Evolutionary conservation across 768 basidiomycete species (phyloP).

Genomic region (Candolleomyces efflorescens): DNA sequence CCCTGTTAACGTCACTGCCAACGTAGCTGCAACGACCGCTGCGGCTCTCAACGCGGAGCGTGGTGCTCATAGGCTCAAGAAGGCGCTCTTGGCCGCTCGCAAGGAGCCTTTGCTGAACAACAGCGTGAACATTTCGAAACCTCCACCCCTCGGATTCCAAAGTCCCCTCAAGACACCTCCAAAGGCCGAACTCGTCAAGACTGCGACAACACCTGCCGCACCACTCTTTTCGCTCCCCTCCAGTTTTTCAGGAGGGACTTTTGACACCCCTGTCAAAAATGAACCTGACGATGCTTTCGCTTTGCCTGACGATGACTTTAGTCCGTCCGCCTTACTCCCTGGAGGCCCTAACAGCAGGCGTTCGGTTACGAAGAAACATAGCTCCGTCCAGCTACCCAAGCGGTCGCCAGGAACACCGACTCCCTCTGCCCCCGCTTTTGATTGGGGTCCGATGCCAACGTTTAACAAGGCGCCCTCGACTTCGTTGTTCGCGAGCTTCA

Average conservation of each 20-base stretch:
- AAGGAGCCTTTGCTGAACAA: conserved; percentile 65
- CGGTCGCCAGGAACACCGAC: conserved; percentile 21
- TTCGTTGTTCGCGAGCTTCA: conserved; percentile 15
- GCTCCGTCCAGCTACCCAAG: conserved; percentile 35
- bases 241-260: conserved; percentile 14
- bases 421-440: conserved; percentile 36
- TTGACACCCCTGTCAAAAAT: too few relatives aligned
- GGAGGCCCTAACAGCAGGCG: conserved; percentile 14
- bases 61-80: conserved; percentile 66
- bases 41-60: conserved; percentile 81
- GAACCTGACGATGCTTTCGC: conserved; percentile 19
- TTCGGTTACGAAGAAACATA: conserved; percentile 39
- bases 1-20: conserved; percentile 48
- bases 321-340: conserved; percentile 29
- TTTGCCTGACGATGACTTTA: conserved; percentile 38
- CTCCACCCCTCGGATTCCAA: conserved; percentile 31
- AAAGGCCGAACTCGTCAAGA: not conserved
- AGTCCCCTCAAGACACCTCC: conserved; percentile 23
- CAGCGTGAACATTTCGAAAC: conserved; percentile 36
- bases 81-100: conserved; percentile 55
- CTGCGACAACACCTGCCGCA: conserved; percentile 5
- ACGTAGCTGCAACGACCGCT: conserved; percentile 70
- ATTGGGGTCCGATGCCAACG: conserved; percentile 60
- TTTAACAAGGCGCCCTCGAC: conserved; percentile 27
- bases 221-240: not conserved